These are phyloP conservation scores for Venturia effusa DNA, from an alignment of 2,329 filamentous ascomycete species.

Conservation along the genomic window DNA sequence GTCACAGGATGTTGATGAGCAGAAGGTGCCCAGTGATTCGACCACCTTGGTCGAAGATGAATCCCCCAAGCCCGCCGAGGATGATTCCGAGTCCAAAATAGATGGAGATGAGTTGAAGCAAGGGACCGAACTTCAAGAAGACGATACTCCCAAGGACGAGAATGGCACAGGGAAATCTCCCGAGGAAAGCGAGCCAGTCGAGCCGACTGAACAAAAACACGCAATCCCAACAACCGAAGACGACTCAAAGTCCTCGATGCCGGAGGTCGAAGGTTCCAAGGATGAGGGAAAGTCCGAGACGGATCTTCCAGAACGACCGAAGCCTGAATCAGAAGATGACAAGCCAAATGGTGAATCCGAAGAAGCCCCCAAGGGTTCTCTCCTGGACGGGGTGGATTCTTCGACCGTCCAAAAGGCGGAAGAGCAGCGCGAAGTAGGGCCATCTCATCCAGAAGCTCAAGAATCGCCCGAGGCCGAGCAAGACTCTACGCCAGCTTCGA, in stretches of 20 bases:
- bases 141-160: not conserved
- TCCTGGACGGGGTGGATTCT: not conserved
- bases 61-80: not conserved
- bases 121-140: not conserved
- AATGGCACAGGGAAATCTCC: not conserved
- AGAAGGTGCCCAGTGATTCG: not conserved
- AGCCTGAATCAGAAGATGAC: not conserved
- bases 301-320: not conserved
- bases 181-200: not conserved
- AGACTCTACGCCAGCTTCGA: not conserved
- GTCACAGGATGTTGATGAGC: not conserved
- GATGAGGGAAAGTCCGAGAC: not conserved
- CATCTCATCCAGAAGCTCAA: conserved; percentile 1
- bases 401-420: not conserved
- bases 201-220: not conserved
- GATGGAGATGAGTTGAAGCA: not conserved
- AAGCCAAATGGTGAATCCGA: not conserved
- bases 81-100: not conserved
- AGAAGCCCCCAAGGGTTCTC: not conserved
- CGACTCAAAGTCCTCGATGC: not conserved
- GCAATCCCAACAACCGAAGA: not conserved
- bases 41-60: not conserved
- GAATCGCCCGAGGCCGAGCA: not conserved
- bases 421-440: not conserved
- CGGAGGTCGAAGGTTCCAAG: not conserved